Evolutionary conservation across 805 yeast species (phyloP).

Genomic region (Starmerella floris): DNA sequence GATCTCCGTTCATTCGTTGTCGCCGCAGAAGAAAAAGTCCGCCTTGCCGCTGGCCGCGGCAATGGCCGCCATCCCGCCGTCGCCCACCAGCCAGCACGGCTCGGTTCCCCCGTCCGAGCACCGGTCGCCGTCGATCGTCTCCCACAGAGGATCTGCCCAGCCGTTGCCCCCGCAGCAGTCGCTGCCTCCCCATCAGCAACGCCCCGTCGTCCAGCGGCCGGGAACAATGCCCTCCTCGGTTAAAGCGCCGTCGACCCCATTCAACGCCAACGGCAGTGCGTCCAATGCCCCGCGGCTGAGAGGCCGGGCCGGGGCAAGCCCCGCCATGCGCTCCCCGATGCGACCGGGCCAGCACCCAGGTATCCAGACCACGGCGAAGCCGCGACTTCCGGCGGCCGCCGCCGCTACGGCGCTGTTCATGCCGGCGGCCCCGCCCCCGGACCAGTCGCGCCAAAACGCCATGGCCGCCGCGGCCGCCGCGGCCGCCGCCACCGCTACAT

Average conservation of each 20-base stretch:
- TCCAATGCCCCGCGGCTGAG: too few species aligned
- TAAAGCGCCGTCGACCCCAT: neutral
- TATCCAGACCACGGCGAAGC: neutral
- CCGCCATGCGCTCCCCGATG: constrained; percentile 16
- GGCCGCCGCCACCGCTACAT: constrained; percentile 14
- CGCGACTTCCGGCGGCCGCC: constrained; percentile 15
- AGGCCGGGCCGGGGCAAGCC: constrained; percentile 14
- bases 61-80: neutral
- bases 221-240: too few species aligned
- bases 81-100: neutral
- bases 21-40: neutral
- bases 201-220: too few species aligned
- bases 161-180: neutral
- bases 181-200: neutral
- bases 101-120: neutral
- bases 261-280: neutral
- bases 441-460: constrained; percentile 6
- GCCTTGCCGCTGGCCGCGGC: neutral
- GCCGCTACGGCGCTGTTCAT: constrained; percentile 18
- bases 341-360: constrained; percentile 2
- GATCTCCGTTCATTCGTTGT: neutral
- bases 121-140: neutral
- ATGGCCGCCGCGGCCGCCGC: constrained; percentile 21
- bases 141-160: neutral
- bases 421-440: constrained; percentile 5